Conservation (phyloP, 2,329 filamentous ascomycete genomes). For the Monilinia fructigena region DNA sequence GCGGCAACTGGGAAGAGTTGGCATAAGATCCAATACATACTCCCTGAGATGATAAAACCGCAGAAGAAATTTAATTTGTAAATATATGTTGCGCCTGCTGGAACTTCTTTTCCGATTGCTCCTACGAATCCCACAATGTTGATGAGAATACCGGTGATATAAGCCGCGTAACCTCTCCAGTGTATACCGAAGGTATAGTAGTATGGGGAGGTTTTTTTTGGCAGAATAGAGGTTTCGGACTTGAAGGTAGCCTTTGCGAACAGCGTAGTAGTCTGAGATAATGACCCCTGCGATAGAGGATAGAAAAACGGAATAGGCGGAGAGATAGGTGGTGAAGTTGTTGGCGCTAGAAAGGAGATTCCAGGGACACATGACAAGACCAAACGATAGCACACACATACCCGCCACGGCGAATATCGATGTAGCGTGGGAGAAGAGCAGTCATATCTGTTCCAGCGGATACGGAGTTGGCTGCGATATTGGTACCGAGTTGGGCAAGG, state of each 20-base stretch:
- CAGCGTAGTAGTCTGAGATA: constrained; percentile 81
- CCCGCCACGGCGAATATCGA: constrained; percentile 83
- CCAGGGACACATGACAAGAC: constrained; percentile 84
- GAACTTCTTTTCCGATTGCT: constrained; percentile 69
- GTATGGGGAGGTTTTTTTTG: constrained; percentile 64
- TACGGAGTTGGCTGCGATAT: constrained; percentile 83
- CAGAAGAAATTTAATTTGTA: constrained; percentile 91
- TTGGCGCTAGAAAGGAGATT: constrained; percentile 72
- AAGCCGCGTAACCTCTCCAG: constrained; percentile 81
- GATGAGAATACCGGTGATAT: constrained; percentile 79
- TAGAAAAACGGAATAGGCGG: constrained; percentile 90
- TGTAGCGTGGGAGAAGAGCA: constrained; percentile 72
- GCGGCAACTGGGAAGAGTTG: constrained; percentile 70
- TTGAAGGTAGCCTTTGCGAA: constrained; percentile 78
- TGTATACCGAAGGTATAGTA: constrained; percentile 72
- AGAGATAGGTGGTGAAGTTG: constrained; percentile 88
- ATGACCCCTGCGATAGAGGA: constrained; percentile 92
- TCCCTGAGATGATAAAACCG: constrained; percentile 70
- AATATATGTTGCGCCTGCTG: constrained; percentile 76
- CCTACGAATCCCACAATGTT: constrained; percentile 91
- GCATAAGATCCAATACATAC: constrained; percentile 69
- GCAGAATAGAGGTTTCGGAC: constrained; percentile 77
- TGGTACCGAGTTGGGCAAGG: constrained; percentile 80
- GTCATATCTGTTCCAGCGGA: constrained; percentile 77
- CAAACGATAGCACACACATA: constrained; percentile 78